Conservation (phyloP, 306 rosid species). For the Oxytropis ochrocephala region DNA sequence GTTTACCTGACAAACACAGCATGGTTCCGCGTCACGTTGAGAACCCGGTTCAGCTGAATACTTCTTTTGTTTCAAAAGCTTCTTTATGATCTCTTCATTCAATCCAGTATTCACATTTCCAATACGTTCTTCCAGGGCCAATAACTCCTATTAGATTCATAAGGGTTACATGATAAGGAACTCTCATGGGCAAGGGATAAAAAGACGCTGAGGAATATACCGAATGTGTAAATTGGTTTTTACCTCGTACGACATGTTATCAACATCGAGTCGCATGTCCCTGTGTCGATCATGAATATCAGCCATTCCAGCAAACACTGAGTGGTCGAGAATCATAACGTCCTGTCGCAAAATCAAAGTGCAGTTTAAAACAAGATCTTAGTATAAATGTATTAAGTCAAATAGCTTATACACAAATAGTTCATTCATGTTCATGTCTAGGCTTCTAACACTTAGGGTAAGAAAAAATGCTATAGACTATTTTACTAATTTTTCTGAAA, state of each 20-base stretch:
- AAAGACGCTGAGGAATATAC: background rate
- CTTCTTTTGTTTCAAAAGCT: slow-evolving; percentile 51
- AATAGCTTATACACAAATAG: no score
- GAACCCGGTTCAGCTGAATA: slow-evolving; percentile 31
- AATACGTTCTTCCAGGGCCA: slow-evolving; percentile 95
- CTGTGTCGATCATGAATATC: slow-evolving; percentile 86
- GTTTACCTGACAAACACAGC: slow-evolving; percentile 88
- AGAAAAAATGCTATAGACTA: background rate
- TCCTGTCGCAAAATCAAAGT: slow-evolving; percentile 51
- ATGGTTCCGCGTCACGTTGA: slow-evolving; percentile 66
- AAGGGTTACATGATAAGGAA: background rate
- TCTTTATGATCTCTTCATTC: slow-evolving; percentile 59
- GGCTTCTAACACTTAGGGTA: background rate
- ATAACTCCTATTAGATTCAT: slow-evolving; percentile 51
- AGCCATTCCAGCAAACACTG: slow-evolving; percentile 77
- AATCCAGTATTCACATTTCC: slow-evolving; percentile 93
- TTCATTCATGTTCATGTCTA: background rate
- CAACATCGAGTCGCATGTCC: slow-evolving; percentile 98
- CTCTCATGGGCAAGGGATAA: background rate
- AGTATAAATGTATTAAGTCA: background rate
- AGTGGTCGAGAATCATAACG: slow-evolving; percentile 88
- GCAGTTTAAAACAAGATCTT: slow-evolving; percentile 5
- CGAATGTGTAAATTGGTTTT: background rate
- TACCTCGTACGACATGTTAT: slow-evolving; percentile 99
- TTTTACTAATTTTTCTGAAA: no score